These are phyloP conservation scores for Colletotrichum somersetense DNA, from an alignment of 2,329 filamentous ascomycete species.

Conservation along the genomic window DNA sequence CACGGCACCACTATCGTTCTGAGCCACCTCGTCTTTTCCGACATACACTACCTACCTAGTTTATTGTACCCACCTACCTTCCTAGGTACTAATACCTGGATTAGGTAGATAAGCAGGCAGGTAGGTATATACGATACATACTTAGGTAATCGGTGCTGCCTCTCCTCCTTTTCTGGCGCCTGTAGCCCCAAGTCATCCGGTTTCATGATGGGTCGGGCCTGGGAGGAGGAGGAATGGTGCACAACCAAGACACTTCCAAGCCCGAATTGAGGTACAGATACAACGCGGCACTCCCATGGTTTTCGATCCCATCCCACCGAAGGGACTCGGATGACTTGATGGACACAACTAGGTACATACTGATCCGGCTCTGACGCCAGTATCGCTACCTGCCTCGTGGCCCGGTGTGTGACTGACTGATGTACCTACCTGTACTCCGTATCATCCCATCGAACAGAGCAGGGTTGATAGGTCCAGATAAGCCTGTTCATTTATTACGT, in stretches of 20 bases:
- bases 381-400: conserved; percentile 24
- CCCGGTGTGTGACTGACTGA: conserved; percentile 22
- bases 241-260: not conserved
- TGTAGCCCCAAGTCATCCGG: not conserved
- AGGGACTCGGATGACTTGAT: not conserved
- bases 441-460: conserved; percentile 5
- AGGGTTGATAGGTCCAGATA: conserved; percentile 26
- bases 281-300: not conserved
- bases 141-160: not conserved
- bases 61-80: no score
- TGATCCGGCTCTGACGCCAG: conserved; percentile 36
- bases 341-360: not conserved
- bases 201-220: conserved; percentile 2
- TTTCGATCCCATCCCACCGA: not conserved
- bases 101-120: no score
- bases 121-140: no score
- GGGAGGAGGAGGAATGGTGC: not conserved
- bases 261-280: not conserved
- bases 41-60: no score
- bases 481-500: not conserved
- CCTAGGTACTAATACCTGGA: no score
- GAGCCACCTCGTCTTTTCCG: conserved; percentile 25
- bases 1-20: conserved; percentile 10
- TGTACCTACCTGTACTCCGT: not conserved
- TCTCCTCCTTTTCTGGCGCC: not conserved